Percentiles rank a stretch among this genome's conserved stretches.
These are phyloP conservation scores for Rhododendron kiyosumense DNA, from an alignment of 148 eudicot species.

Conservation along the genomic window DNA sequence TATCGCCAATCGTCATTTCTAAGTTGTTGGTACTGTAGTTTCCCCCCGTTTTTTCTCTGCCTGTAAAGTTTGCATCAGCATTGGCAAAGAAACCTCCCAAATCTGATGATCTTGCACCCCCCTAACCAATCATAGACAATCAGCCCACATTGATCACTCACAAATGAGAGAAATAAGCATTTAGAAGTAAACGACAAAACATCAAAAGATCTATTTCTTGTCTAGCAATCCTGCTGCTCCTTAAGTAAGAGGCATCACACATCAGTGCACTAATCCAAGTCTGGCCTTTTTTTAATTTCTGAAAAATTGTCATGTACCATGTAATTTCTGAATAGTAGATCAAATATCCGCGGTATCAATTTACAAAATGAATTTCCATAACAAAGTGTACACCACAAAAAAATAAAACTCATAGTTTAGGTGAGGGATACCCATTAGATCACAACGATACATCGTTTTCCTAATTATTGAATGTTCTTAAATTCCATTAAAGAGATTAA, in stretches of 20 bases:
- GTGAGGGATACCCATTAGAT: not conserved
- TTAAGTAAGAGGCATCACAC: not conserved
- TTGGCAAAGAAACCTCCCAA: constrained; percentile 56
- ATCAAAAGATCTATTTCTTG: constrained; percentile 5
- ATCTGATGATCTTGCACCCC: constrained; percentile 42
- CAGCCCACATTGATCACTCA: not conserved
- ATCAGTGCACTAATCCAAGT: not conserved
- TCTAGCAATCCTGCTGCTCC: not conserved
- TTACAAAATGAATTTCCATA: not conserved
- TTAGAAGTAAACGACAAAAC: not conserved
- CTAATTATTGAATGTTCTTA: not conserved
- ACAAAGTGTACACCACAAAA: not conserved
- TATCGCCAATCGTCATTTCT: constrained; percentile 44
- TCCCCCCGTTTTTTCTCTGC: constrained; percentile 39
- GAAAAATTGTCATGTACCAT: not conserved
- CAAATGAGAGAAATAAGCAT: not conserved
- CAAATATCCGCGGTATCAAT: not conserved
- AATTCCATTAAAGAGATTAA: not conserved
- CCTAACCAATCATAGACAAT: constrained; percentile 28
- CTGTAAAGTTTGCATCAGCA: constrained; percentile 47
- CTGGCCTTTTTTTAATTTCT: not conserved
- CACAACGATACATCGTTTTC: not conserved
- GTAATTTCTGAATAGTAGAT: not conserved
- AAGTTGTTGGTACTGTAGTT: constrained; percentile 23
- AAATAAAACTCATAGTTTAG: not conserved